A percentile compares a stretch with the other conserved stretches of the same genome.
These are phyloP conservation scores for Venturia effusa DNA, from an alignment of 2,329 filamentous ascomycete genomes.

Conservation along the genomic window DNA sequence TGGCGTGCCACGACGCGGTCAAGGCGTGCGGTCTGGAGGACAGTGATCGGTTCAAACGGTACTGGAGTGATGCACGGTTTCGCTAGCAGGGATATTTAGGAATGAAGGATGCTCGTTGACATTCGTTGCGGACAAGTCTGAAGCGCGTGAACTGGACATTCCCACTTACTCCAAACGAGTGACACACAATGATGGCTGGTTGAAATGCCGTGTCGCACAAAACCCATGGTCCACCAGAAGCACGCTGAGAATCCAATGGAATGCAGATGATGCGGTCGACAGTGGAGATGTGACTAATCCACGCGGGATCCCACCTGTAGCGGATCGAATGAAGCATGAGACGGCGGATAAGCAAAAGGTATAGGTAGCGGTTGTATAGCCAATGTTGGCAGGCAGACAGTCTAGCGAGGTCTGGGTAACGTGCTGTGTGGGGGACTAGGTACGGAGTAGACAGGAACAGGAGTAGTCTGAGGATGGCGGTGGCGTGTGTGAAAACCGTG, in stretches of 20 bases:
- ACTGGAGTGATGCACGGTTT: conserved; percentile 37
- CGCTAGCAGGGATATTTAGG: background rate
- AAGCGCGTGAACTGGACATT: no score
- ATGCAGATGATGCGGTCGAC: background rate
- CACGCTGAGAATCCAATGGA: background rate
- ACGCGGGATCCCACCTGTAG: background rate
- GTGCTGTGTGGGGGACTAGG: background rate
- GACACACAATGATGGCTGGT: no score
- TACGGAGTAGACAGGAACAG: no score
- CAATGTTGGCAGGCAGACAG: background rate
- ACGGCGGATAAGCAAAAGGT: background rate
- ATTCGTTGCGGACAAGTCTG: background rate
- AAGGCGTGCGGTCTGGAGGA: conserved; percentile 53
- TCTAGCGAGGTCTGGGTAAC: background rate
- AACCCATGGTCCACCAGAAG: background rate
- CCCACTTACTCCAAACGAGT: no score
- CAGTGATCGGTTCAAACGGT: conserved; percentile 59
- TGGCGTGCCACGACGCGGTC: conserved; percentile 68
- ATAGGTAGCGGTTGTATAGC: background rate
- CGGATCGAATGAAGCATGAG: background rate
- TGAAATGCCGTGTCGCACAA: background rate
- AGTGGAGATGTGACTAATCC: no score
- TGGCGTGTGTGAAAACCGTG: background rate
- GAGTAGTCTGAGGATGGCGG: no score
- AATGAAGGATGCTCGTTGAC: background rate